Evolutionary conservation across 1,139 yeast genomes (phyloP).

Genomic region (Zygotorulaspora mrakii): DNA sequence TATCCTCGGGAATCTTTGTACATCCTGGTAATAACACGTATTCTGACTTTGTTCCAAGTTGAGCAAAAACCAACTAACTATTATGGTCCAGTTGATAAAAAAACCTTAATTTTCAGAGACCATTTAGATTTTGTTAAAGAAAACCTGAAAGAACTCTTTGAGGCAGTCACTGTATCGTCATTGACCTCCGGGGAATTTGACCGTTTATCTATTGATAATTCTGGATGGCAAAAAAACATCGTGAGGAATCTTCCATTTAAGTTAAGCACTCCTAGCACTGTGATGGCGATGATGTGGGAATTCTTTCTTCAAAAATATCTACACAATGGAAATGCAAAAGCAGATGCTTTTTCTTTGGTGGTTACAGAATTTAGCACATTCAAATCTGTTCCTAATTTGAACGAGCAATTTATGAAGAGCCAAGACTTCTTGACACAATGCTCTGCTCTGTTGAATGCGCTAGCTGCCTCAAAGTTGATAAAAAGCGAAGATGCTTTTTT

Average conservation of each 20-base stretch:
- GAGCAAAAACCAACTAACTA: constrained; percentile 56
- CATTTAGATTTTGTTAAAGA: constrained; percentile 53
- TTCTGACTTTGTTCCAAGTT: constrained; percentile 54
- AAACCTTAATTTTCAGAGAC: constrained; percentile 62
- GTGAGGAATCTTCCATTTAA: constrained; percentile 60
- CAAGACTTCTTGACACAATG: constrained; percentile 24
- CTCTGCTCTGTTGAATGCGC: constrained; percentile 16
- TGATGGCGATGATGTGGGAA: constrained; percentile 38
- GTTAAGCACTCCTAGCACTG: constrained; percentile 31
- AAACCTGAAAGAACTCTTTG: constrained; percentile 53
- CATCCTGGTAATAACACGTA: constrained; percentile 52
- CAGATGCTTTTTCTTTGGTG: constrained; percentile 31
- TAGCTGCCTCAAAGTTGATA: constrained; percentile 22
- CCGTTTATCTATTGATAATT: constrained; percentile 38
- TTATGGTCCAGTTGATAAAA: constrained; percentile 68
- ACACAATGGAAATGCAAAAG: constrained; percentile 34
- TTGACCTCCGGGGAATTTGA: constrained; percentile 52
- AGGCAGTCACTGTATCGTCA: constrained; percentile 50
- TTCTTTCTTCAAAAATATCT: constrained; percentile 34
- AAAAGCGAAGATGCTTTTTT: constrained; percentile 21
- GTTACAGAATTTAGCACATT: constrained; percentile 32
- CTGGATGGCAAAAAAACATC: constrained; percentile 54
- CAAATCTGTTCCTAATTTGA: constrained; percentile 30
- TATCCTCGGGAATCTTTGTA: constrained; percentile 38
- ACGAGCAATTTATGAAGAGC: constrained; percentile 30